These are phyloP conservation scores for Mycosarcoma maydis DNA, from an alignment of 1,284 basidiomycete species.

Conservation along the genomic window DNA sequence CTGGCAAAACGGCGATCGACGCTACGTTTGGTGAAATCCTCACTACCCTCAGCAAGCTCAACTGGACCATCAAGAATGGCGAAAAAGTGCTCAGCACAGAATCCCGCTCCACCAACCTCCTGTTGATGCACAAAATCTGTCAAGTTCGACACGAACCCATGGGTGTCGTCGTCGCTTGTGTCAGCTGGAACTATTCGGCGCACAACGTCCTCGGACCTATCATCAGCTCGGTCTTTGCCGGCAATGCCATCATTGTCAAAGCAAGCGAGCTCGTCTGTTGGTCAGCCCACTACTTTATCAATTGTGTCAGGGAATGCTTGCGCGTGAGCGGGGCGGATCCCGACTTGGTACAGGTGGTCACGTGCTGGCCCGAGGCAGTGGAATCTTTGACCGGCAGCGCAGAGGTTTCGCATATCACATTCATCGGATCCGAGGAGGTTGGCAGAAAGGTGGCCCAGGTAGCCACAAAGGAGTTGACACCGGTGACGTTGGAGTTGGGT, in stretches of 20 bases:
- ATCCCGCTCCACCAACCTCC: conserved; percentile 72
- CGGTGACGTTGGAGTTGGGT: conserved; percentile 88
- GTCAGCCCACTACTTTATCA: conserved; percentile 70
- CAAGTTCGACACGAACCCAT: conserved; percentile 88
- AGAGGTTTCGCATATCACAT: conserved; percentile 77
- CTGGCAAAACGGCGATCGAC: conserved; percentile 83
- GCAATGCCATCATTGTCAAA: conserved; percentile 90
- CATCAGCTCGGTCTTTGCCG: conserved; percentile 85
- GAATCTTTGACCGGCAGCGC: conserved; percentile 82
- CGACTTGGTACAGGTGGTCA: conserved; percentile 73
- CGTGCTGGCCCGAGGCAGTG: conserved; percentile 87
- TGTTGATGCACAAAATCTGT: conserved; percentile 82
- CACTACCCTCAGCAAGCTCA: conserved; percentile 60
- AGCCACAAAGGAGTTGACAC: conserved; percentile 84
- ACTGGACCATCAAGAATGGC: conserved; percentile 57
- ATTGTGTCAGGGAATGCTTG: conserved; percentile 68
- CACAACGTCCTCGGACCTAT: conserved; percentile 95
- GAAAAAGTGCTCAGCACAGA: conserved; percentile 49
- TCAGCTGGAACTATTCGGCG: conserved; percentile 80
- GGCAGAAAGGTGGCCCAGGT: conserved; percentile 84
- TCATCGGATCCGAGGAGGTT: conserved; percentile 91
- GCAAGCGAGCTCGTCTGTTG: conserved; percentile 70
- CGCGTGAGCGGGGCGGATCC: conserved; percentile 79
- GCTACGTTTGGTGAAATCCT: conserved; percentile 69
- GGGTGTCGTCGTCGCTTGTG: conserved; percentile 90